phyloP scores from a whole-genome alignment of 176 grass and related monocot genomes.

The Musa beccarii region DNA sequence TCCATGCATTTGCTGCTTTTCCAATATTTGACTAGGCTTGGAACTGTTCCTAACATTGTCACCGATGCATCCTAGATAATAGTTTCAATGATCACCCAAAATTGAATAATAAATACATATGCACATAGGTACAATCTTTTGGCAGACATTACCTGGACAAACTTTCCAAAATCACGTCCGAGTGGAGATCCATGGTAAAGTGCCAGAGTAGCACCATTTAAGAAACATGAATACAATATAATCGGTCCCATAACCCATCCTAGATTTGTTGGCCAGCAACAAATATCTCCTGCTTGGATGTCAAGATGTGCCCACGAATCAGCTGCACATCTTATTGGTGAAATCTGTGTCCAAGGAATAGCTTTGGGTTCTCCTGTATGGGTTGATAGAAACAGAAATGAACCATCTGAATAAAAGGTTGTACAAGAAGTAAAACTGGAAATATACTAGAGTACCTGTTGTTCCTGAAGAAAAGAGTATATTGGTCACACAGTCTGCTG shows the following conservation, averaged over 20 bases:
- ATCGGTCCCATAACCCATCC: constrained; percentile 96
- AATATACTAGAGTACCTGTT: constrained; percentile 43
- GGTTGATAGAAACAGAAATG: constrained; percentile 13
- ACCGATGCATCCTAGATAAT: constrained; percentile 76
- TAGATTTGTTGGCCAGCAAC: constrained; percentile 86
- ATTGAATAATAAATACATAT: neutral
- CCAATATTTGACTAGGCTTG: constrained; percentile 87
- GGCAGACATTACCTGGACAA: constrained; percentile 53
- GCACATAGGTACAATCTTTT: neutral
- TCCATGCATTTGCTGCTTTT: constrained; percentile 58
- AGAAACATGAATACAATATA: constrained; percentile 57
- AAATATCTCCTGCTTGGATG: constrained; percentile 46
- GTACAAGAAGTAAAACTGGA: neutral
- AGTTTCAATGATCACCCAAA: neutral
- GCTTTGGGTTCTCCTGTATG: constrained; percentile 88
- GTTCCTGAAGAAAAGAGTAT: constrained; percentile 98
- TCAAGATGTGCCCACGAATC: constrained; percentile 88
- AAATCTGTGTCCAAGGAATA: constrained; percentile 87
- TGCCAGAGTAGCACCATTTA: constrained; percentile 63
- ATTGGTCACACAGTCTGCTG: constrained; percentile 51
- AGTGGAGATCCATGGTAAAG: constrained; percentile 90
- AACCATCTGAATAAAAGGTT: neutral
- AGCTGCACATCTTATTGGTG: constrained; percentile 58
- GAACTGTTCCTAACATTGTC: constrained; percentile 67
- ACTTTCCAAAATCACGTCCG: constrained; percentile 80